Conservation (phyloP, 495 filamentous ascomycete genomes). For the Podospora anserina region DNA sequence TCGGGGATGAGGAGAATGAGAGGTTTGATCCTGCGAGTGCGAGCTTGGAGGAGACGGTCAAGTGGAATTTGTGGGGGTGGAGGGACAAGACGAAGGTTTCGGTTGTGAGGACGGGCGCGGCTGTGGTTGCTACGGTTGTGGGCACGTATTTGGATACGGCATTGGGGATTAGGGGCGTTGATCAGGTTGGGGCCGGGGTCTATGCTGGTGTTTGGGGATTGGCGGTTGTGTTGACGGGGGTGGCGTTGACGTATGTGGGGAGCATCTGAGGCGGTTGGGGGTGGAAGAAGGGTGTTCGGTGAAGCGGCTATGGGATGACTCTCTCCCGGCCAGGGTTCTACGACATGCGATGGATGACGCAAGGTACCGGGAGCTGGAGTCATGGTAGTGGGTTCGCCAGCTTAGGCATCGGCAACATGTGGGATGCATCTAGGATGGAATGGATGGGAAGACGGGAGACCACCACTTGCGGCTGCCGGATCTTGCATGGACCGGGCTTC, state of each 20-base stretch:
- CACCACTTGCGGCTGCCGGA: background rate
- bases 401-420: conserved; percentile 2
- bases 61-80: conserved; percentile 60
- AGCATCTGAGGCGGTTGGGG: conserved; percentile 13
- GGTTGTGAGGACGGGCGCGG: conserved; percentile 58
- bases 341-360: background rate
- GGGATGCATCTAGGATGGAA: conserved; percentile 6
- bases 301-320: background rate
- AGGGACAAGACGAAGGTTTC: conserved; percentile 63
- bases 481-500: conserved; percentile 14
- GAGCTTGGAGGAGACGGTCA: conserved; percentile 57
- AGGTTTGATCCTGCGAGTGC: conserved; percentile 54
- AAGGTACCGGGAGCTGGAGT: conserved; percentile 7
- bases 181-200: conserved; percentile 59
- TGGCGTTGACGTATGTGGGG: conserved; percentile 46
- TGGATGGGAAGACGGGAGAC: conserved; percentile 6
- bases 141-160: conserved; percentile 66
- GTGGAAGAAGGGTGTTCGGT: conserved; percentile 5
- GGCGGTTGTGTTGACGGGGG: conserved; percentile 57
- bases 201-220: conserved; percentile 71
- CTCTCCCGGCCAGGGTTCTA: background rate
- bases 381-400: conserved; percentile 12
- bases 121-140: conserved; percentile 52
- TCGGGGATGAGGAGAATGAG: conserved; percentile 34
- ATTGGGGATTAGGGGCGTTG: conserved; percentile 62